Evolutionary conservation across 768 basidiomycete species (phyloP).

Genomic region (Infundibulicybe gibba): DNA sequence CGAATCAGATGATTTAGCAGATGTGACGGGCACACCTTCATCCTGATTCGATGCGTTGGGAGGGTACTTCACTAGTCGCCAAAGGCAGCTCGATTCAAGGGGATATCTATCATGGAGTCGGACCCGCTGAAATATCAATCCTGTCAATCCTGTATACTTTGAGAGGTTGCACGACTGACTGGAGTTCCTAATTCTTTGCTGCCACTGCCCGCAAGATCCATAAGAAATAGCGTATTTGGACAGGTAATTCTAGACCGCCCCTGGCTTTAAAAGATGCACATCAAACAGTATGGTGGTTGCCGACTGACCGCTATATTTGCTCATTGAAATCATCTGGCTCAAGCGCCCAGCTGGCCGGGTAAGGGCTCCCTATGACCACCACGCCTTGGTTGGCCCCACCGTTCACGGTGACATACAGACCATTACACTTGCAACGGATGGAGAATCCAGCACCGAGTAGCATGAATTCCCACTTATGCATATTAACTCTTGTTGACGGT

Average conservation of each 20-base stretch:
- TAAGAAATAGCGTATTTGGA: constrained; percentile 17
- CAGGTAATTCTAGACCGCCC: constrained; percentile 16
- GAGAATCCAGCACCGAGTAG: constrained; percentile 26
- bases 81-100: not conserved
- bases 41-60: too few relatives aligned
- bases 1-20: constrained; percentile 2
- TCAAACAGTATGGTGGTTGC: not conserved
- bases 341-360: constrained; percentile 28
- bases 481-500: too few relatives aligned
- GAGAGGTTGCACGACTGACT: not conserved
- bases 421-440: constrained; percentile 18
- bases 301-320: constrained; percentile 15
- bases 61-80: not conserved
- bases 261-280: not conserved
- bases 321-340: constrained; percentile 14
- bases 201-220: constrained; percentile 11
- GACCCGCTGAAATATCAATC: constrained; percentile 6
- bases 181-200: constrained; percentile 2
- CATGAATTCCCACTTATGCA: constrained; percentile 22
- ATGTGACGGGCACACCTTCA: too few relatives aligned
- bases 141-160: not conserved
- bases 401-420: constrained; percentile 23
- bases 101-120: constrained; percentile 9
- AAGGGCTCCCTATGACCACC: constrained; percentile 18
- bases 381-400: constrained; percentile 12